These are phyloP conservation scores for Typha latifolia DNA, from an alignment of 176 grass and related monocot species.

Conservation along the genomic window DNA sequence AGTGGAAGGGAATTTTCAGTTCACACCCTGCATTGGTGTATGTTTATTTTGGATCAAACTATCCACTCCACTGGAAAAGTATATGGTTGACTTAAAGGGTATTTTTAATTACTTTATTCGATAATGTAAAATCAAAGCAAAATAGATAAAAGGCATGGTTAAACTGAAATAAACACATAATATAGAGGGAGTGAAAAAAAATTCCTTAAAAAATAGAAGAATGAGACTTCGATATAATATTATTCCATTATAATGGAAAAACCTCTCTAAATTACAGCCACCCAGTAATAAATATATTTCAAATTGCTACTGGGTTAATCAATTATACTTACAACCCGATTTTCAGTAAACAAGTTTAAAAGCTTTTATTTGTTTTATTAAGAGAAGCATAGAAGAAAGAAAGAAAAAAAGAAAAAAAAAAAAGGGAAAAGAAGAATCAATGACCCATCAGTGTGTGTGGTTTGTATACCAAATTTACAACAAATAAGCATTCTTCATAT, in stretches of 20 bases:
- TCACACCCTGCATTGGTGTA: too few species aligned
- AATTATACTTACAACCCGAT: neutral
- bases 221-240: neutral
- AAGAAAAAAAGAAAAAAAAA: neutral
- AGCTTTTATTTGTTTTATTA: neutral
- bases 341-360: neutral
- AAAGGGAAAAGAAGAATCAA: neutral
- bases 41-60: too few species aligned
- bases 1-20: too few species aligned
- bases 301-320: neutral
- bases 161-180: too few species aligned
- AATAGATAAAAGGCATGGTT: too few species aligned
- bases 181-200: too few species aligned
- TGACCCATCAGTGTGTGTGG: neutral
- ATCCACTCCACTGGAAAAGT: too few species aligned
- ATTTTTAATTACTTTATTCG: too few species aligned
- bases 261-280: neutral
- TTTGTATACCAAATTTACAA: conserved; percentile 17
- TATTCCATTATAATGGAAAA: neutral
- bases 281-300: neutral
- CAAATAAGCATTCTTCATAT: neutral
- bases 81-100: too few species aligned
- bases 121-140: too few species aligned
- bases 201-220: too few species aligned
- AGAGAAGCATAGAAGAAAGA: neutral